phyloP scores from a whole-genome alignment of 495 filamentous ascomycete genomes.

The Penicillium parvum region DNA sequence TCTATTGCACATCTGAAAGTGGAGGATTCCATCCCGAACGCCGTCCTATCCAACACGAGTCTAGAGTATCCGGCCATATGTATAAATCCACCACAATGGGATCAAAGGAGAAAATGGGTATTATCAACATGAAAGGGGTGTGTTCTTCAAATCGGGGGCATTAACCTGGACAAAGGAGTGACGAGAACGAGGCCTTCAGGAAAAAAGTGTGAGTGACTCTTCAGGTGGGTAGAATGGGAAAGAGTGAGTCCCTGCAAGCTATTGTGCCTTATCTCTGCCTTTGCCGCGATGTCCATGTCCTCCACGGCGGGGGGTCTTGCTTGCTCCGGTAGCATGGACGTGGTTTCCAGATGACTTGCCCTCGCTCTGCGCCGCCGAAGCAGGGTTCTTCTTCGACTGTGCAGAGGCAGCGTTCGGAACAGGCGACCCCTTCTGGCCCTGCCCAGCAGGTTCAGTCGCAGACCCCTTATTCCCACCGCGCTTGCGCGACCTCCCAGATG shows the following conservation, averaged over 20 bases:
- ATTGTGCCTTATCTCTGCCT: conserved; percentile 10
- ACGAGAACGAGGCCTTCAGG: not conserved
- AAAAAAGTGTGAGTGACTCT: too few relatives aligned
- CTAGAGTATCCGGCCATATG: not conserved
- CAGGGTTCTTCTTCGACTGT: conserved; percentile 10
- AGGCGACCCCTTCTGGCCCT: conserved; percentile 3
- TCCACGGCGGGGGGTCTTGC: conserved; percentile 17
- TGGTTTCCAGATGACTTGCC: conserved; percentile 1
- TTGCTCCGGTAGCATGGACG: not conserved
- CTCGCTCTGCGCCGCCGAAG: conserved; percentile 4
- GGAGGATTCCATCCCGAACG: not conserved
- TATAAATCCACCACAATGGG: not conserved
- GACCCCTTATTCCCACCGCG: conserved; percentile 26
- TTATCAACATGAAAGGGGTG: not conserved
- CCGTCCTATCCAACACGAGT: not conserved
- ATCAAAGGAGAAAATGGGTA: not conserved
- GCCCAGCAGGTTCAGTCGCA: conserved; percentile 5
- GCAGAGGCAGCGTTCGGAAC: not conserved
- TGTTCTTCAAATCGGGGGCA: not conserved
- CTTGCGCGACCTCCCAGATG: conserved; percentile 21
- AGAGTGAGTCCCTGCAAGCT: not conserved
- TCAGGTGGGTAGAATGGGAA: too few relatives aligned
- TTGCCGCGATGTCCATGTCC: conserved; percentile 14
- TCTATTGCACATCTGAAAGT: not conserved
- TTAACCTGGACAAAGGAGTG: not conserved